phyloP scores from a whole-genome alignment of 2,329 filamentous ascomycete genomes.

The Coniochaeta sp. region DNA sequence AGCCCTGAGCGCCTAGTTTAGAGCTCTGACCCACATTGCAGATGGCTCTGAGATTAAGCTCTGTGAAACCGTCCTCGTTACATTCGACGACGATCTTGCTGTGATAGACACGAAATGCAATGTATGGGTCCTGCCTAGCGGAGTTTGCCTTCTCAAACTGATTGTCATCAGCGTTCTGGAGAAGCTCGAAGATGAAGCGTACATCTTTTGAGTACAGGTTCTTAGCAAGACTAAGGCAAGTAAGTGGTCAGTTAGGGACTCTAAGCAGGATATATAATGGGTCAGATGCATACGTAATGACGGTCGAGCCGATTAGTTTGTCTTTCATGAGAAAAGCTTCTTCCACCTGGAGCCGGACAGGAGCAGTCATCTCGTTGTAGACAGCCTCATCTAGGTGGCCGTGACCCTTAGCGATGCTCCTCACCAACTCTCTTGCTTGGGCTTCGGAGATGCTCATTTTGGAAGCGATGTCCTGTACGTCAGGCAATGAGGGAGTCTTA shows the following conservation, averaged over 20 bases:
- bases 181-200: constrained; percentile 43
- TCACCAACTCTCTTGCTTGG: neutral
- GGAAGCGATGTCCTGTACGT: neutral
- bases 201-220: constrained; percentile 34
- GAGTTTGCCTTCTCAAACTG: constrained; percentile 20
- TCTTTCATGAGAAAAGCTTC: constrained; percentile 11
- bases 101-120: constrained; percentile 26
- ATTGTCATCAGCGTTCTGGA: constrained; percentile 50
- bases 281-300: constrained; percentile 13
- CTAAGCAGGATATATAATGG: neutral
- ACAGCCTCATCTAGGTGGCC: constrained; percentile 12
- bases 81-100: constrained; percentile 35
- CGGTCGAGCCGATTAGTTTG: constrained; percentile 11
- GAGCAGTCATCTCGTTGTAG: constrained; percentile 4
- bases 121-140: constrained; percentile 16
- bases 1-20: constrained; percentile 30
- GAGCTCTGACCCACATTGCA: constrained; percentile 37
- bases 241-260: neutral
- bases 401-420: constrained; percentile 11
- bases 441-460: neutral
- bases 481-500: neutral
- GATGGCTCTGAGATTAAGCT: constrained; percentile 33
- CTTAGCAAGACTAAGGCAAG: constrained; percentile 25
- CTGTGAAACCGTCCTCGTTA: constrained; percentile 40
- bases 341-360: constrained; percentile 7